Conservation (phyloP, 768 basidiomycete species). For the Trametes coccinea region DNA sequence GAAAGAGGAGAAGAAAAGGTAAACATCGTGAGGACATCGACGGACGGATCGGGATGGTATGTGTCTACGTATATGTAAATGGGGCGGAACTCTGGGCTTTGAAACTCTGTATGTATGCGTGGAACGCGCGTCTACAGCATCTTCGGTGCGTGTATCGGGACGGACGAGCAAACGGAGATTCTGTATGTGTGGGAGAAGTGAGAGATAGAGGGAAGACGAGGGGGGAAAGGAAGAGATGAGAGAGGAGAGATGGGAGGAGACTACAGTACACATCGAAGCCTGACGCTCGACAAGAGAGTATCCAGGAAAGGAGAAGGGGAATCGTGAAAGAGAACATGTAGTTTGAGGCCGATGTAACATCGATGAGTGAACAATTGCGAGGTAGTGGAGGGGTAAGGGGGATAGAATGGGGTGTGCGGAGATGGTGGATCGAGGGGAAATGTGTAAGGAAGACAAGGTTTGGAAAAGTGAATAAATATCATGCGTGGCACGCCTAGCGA, state of each 20-base stretch:
- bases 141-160: not conserved
- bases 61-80: not conserved
- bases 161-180: not conserved
- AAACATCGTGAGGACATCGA: not conserved
- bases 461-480: conserved; percentile 9
- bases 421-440: not conserved
- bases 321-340: not conserved
- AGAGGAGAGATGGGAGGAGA: not conserved
- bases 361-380: not conserved
- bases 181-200: not conserved
- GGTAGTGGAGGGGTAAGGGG: not conserved
- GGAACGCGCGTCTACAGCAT: too few relatives aligned
- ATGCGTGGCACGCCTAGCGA: conserved; percentile 16
- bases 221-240: not conserved
- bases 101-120: not conserved
- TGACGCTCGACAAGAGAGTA: conserved; percentile 11
- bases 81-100: too few relatives aligned
- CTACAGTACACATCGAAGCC: conserved; percentile 19
- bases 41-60: not conserved
- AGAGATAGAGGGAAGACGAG: not conserved
- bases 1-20: not conserved
- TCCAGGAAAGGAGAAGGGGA: not conserved
- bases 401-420: not conserved
- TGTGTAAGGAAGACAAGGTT: not conserved
- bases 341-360: not conserved